Evolutionary conservation across 306 rosid genomes (phyloP).

Genomic region (Carpinus fangiana): DNA sequence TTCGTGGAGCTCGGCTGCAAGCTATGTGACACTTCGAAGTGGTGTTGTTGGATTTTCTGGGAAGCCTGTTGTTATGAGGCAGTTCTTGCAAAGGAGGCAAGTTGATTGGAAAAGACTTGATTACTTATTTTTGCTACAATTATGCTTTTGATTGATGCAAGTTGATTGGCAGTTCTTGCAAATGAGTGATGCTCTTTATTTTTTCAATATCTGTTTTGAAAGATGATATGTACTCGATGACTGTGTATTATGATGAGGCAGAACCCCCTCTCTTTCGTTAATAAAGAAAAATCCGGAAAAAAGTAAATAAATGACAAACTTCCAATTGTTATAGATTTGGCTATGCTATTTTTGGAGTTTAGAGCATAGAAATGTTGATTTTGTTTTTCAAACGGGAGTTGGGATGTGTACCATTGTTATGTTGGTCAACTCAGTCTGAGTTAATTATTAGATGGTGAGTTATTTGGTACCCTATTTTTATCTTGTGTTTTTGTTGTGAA

Average conservation of each 20-base stretch:
- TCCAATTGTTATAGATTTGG: not conserved
- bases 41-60: conserved; percentile 34
- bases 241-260: not conserved
- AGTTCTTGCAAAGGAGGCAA: conserved; percentile 48
- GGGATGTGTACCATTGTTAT: not conserved
- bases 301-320: too few relatives aligned
- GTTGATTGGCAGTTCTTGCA: too few relatives aligned
- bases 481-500: not conserved
- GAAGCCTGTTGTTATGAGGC: conserved; percentile 29
- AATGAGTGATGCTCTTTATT: not conserved
- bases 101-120: not conserved
- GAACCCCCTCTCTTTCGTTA: too few relatives aligned
- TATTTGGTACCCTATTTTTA: not conserved
- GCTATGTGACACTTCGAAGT: conserved; percentile 42
- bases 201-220: not conserved
- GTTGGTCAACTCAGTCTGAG: not conserved
- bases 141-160: conserved; percentile 6
- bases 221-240: not conserved
- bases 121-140: not conserved
- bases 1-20: conserved; percentile 60
- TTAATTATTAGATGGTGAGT: not conserved
- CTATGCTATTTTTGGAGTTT: not conserved
- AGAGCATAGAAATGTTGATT: not conserved
- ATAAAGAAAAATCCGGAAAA: too few relatives aligned
- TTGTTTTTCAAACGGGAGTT: not conserved